phyloP scores from a whole-genome alignment of 1,284 basidiomycete genomes.

The Gastroboletus turbinatus region DNA sequence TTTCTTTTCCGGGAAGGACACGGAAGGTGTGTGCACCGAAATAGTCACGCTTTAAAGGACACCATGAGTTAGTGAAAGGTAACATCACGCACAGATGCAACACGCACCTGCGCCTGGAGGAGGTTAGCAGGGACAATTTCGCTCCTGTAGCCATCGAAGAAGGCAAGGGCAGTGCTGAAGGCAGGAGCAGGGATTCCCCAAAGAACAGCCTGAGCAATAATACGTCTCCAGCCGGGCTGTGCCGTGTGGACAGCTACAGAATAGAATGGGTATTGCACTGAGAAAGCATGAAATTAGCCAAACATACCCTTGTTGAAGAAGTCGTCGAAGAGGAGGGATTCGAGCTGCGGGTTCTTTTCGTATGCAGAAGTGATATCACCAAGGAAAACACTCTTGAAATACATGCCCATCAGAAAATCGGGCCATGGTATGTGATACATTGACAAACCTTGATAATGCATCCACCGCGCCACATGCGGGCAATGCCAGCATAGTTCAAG shows the following conservation, averaged over 20 bases:
- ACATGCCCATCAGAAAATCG: slow-evolving; percentile 4
- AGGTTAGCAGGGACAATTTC: slow-evolving; percentile 94
- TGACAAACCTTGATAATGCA: slow-evolving; percentile 90
- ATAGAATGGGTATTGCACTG: slow-evolving; percentile 3
- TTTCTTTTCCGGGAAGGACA: slow-evolving; percentile 88
- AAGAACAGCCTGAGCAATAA: slow-evolving; percentile 93
- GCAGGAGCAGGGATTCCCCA: slow-evolving; percentile 98
- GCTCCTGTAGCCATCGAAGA: slow-evolving; percentile 97
- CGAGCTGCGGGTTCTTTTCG: slow-evolving; percentile 82
- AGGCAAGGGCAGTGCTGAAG: slow-evolving; percentile 95
- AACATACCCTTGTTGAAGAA: slow-evolving; percentile 91
- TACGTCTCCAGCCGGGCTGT: slow-evolving; percentile 97
- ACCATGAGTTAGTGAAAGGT: slow-evolving; percentile 34
- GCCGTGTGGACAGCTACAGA: slow-evolving; percentile 82
- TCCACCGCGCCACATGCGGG: slow-evolving; percentile 99
- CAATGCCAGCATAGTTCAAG: slow-evolving; percentile 95
- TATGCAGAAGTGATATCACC: slow-evolving; percentile 93
- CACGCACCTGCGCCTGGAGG: slow-evolving; percentile 82
- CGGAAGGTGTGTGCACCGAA: slow-evolving; percentile 95
- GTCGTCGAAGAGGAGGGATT: slow-evolving; percentile 94
- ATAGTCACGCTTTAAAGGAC: slow-evolving; percentile 70
- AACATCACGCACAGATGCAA: not conserved
- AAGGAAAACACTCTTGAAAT: slow-evolving; percentile 81
- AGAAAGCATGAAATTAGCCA: not conserved
- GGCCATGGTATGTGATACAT: not conserved